phyloP scores from a whole-genome alignment of 441 rosid species.

The Codiaeum variegatum region DNA sequence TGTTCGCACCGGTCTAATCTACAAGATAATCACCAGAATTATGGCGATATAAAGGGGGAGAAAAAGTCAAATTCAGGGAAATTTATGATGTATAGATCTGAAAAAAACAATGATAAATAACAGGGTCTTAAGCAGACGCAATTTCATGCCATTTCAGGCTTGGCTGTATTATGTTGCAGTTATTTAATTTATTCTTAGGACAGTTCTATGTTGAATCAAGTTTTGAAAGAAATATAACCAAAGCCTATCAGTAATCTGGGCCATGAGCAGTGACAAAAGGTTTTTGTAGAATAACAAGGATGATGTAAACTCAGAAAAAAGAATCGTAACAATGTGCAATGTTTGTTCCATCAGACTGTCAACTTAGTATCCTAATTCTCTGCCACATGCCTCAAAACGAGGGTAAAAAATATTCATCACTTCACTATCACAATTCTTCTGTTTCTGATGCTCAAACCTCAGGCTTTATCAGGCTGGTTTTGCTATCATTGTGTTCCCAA shows the following conservation, averaged over 20 bases:
- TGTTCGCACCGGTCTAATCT: not conserved
- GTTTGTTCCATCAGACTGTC: not conserved
- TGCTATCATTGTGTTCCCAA: not conserved
- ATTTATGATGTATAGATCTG: not conserved
- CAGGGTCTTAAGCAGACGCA: no score
- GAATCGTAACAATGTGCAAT: not conserved
- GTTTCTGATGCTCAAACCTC: not conserved
- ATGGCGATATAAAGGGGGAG: not conserved
- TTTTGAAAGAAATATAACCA: no score
- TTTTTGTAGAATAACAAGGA: not conserved
- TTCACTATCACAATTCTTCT: not conserved
- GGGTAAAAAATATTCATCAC: not conserved
- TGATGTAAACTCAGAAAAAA: not conserved
- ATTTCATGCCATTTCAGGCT: not conserved
- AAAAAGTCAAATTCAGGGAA: not conserved
- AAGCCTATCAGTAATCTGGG: not conserved
- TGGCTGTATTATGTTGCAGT: not conserved
- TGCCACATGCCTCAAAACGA: not conserved
- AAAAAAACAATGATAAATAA: not conserved
- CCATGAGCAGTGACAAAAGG: not conserved
- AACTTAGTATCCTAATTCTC: conserved; percentile 4
- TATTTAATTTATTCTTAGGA: not conserved
- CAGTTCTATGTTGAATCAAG: not conserved
- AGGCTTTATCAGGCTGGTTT: conserved; percentile 3
- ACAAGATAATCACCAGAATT: not conserved